These are phyloP conservation scores for Suillus weaverae DNA, from an alignment of 768 basidiomycete genomes.

Conservation along the genomic window DNA sequence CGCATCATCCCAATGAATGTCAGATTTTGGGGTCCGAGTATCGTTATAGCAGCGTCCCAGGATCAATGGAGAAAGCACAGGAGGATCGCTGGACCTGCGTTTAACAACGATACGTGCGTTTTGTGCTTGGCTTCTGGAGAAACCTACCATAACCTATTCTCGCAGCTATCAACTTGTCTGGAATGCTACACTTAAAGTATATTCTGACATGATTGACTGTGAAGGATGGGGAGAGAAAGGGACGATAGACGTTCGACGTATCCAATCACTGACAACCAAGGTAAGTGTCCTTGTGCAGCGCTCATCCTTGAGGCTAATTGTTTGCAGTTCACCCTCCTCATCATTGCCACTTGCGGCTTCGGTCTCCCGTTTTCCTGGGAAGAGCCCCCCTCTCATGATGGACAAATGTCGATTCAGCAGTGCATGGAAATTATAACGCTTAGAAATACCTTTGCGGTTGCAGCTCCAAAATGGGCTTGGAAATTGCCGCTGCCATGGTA, in stretches of 20 bases:
- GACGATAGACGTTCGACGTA: slow-evolving; percentile 15
- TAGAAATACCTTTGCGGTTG: slow-evolving; percentile 16
- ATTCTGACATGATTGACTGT: slow-evolving; percentile 18
- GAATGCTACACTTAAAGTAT: slow-evolving; percentile 19
- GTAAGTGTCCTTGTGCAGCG: neutral
- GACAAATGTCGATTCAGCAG: slow-evolving; percentile 22
- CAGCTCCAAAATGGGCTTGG: slow-evolving; percentile 24
- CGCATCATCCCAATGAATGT: neutral
- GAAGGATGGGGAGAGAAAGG: slow-evolving; percentile 22
- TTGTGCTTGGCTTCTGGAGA: neutral
- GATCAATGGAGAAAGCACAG: slow-evolving; percentile 24
- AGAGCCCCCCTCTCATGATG: slow-evolving; percentile 14
- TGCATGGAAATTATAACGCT: slow-evolving; percentile 18
- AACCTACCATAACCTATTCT: neutral
- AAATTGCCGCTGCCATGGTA: slow-evolving; percentile 23
- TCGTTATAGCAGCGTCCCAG: slow-evolving; percentile 11
- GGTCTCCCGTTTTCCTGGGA: slow-evolving; percentile 25
- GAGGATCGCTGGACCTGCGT: slow-evolving; percentile 21
- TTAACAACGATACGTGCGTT: slow-evolving; percentile 25
- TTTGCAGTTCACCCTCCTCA: slow-evolving; percentile 20
- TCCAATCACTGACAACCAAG: slow-evolving; percentile 22
- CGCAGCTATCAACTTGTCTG: slow-evolving; percentile 25
- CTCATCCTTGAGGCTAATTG: neutral
- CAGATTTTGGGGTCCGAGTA: slow-evolving; percentile 22
- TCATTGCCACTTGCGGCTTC: slow-evolving; percentile 26